These are phyloP conservation scores for Aspergillus persii DNA, from an alignment of 2,329 filamentous ascomycete genomes.

Conservation along the genomic window DNA sequence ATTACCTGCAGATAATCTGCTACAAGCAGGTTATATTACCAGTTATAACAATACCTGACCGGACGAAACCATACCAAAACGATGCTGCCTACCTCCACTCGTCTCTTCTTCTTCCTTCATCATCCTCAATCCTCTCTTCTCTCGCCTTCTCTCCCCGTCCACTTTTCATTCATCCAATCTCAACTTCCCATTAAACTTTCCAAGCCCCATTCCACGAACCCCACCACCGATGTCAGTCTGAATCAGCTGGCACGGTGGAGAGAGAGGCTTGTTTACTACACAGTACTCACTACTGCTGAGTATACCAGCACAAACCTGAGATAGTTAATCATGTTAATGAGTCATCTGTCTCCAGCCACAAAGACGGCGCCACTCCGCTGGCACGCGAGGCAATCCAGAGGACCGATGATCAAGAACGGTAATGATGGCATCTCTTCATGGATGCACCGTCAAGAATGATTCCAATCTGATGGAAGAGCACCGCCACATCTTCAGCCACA, in stretches of 20 bases:
- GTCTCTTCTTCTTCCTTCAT: neutral
- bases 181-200: neutral
- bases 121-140: neutral
- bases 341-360: neutral
- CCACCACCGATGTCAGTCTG: neutral
- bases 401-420: neutral
- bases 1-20: neutral
- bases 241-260: neutral
- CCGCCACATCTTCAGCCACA: neutral
- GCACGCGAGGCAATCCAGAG: neutral
- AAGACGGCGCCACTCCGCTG: neutral
- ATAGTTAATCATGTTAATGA: neutral
- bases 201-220: neutral
- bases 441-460: neutral
- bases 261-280: neutral
- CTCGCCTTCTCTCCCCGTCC: neutral
- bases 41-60: neutral
- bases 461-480: neutral
- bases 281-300: neutral
- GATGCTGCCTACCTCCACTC: neutral
- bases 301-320: too few species aligned
- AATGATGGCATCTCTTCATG: neutral
- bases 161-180: neutral
- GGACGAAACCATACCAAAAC: neutral
- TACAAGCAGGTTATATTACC: too few species aligned